Conservation (phyloP, 2,329 filamentous ascomycete genomes). For the Fonsecaea nubica region DNA sequence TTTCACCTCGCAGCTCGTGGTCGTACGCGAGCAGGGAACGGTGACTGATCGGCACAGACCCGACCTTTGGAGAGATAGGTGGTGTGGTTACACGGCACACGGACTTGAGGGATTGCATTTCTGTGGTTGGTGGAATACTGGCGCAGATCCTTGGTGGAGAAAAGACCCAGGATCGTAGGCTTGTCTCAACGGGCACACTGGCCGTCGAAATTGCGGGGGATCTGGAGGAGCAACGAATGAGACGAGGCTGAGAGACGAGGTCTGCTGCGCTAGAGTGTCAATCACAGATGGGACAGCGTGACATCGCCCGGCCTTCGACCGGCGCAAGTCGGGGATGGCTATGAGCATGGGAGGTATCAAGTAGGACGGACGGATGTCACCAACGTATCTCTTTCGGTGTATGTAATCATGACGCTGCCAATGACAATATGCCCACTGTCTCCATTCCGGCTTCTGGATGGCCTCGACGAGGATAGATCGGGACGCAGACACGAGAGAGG, state of each 20-base stretch:
- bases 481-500: neutral
- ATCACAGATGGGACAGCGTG: conserved; percentile 20
- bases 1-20: conserved; percentile 2
- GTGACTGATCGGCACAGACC: conserved; percentile 23
- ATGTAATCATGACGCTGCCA: neutral
- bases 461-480: conserved; percentile 16
- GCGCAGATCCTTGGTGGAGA: neutral
- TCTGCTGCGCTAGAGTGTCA: neutral
- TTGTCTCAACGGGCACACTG: neutral
- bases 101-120: neutral
- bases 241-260: conserved; percentile 9
- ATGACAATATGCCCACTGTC: neutral
- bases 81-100: conserved; percentile 2
- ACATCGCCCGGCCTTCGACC: conserved; percentile 26
- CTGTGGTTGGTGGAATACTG: conserved; percentile 7
- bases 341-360: neutral
- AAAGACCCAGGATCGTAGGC: neutral
- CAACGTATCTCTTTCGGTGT: neutral
- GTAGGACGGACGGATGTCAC: neutral
- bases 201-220: conserved; percentile 15
- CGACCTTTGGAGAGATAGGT: conserved; percentile 2
- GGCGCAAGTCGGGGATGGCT: conserved; percentile 3
- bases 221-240: conserved; percentile 22
- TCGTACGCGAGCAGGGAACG: conserved; percentile 7
- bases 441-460: conserved; percentile 1